Evolutionary conservation across 2,329 filamentous ascomycete species (phyloP), one percentile per base, ranked within the genome.

Genomic region (Aspergillus persii): DNA sequence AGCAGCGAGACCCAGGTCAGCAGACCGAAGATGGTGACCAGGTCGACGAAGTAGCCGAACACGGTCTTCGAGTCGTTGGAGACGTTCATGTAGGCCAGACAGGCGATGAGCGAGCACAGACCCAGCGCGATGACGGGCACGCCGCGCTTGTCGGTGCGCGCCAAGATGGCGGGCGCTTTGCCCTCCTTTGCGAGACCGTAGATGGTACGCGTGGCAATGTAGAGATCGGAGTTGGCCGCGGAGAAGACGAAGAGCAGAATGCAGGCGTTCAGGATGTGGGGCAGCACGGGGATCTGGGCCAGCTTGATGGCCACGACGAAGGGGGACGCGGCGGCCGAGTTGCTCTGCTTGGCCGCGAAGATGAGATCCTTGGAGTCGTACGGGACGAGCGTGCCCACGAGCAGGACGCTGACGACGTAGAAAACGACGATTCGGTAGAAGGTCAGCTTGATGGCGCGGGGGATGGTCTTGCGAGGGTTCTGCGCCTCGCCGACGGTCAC

Each of bases 351-450:
- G 15, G 67, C 69, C 54, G 76, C 74, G 63, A 88, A 87, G 26
- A 78, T 75, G 4, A 92, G 85, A 0, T 84, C 74, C 0, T 63
- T 0, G 44, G 84, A 84, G 80, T 93, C 77, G 80, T 89, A 93
- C 1, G 89, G 89, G 3, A 94, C 88, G 54, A 89, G 81, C 83
- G 91, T 90, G 69, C 90, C 90, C 56, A 94, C 80, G 54, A 93
- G 81, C 54, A 94, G 82, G 39, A 92, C 88, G 26, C 84, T 87
- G 59, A 91, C 75, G 68, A 87, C 82, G 80, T 94, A 94, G 81
- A 94, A 94, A 78, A 93, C 80, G 65, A 91, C 76, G 72, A 94
- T 93, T 59, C 90, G 90, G 79, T 85, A 93, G 76, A 93, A 93
- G 65, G 89, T 92, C 53, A 92, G 82, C 72, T 87, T 89, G 80